Evolutionary conservation across 169 alveolate genomes (phyloP).

Genomic region (Besnoitia besnoiti): DNA sequence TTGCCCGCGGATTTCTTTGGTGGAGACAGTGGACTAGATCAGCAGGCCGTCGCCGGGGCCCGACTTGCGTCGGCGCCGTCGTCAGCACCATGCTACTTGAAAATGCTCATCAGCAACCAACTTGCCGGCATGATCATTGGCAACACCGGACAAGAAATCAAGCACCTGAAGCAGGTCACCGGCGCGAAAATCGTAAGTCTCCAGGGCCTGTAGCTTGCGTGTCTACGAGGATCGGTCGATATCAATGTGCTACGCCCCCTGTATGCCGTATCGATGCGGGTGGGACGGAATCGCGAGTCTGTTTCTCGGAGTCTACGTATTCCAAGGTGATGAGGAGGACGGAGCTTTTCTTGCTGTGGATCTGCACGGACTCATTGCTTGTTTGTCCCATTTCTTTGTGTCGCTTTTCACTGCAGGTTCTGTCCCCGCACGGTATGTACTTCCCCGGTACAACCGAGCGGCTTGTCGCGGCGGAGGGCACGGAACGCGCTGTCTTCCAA

Average conservation of each 20-base stretch:
- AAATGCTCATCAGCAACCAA: conserved; percentile 47
- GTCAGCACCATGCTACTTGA: conserved; percentile 46
- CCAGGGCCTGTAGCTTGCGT: no score
- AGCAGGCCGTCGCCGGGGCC: background rate
- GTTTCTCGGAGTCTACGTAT: no score
- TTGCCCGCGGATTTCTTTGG: background rate
- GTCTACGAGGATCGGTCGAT: no score
- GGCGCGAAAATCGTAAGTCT: conserved; percentile 55
- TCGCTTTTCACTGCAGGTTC: no score
- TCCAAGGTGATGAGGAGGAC: no score
- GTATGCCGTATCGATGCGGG: no score
- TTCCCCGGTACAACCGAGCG: conserved; percentile 64
- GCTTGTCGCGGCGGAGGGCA: conserved; percentile 49
- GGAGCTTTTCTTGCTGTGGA: no score
- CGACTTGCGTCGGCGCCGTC: background rate
- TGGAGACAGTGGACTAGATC: background rate
- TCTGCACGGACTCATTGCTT: no score
- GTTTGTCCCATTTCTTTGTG: no score
- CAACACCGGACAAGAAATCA: conserved; percentile 28
- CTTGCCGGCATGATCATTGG: conserved; percentile 57
- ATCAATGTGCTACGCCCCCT: no score
- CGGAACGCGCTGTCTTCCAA: conserved; percentile 45
- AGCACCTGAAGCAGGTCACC: conserved; percentile 30
- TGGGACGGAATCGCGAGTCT: no score
- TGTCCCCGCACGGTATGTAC: conserved; percentile 64